Evolutionary conservation across 2,329 filamentous ascomycete genomes (phyloP).

Genomic region (Botrytis galanthina): DNA sequence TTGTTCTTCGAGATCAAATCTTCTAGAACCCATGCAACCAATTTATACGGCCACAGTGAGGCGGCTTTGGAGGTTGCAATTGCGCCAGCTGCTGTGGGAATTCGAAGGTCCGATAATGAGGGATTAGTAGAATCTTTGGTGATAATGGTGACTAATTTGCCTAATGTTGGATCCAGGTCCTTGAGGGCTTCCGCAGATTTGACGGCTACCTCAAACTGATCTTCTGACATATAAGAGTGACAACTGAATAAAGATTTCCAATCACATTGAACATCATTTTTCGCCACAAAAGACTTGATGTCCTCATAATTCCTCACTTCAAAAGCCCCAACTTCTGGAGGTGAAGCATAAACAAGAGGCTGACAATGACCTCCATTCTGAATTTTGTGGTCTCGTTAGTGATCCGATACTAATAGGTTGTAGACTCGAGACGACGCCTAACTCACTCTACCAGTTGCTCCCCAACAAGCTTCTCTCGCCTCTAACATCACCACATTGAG

Average conservation of each 20-base stretch:
- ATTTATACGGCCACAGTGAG: constrained; percentile 79
- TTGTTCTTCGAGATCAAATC: constrained; percentile 26
- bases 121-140: constrained; percentile 36
- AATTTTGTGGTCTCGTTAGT: neutral
- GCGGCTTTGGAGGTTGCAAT: constrained; percentile 64
- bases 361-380: constrained; percentile 74
- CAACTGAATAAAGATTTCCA: constrained; percentile 63
- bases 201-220: constrained; percentile 53
- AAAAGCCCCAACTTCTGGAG: constrained; percentile 64
- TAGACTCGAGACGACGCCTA: neutral
- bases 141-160: constrained; percentile 41
- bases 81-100: constrained; percentile 59
- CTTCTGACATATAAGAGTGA: constrained; percentile 58
- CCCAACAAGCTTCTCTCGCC: constrained; percentile 76
- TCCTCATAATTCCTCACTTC: constrained; percentile 67
- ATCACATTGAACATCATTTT: constrained; percentile 64
- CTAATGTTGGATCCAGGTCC: constrained; percentile 55
- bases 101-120: constrained; percentile 51
- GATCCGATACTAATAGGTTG: neutral
- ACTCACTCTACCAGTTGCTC: constrained; percentile 75
- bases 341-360: constrained; percentile 61
- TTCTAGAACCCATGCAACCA: constrained; percentile 70
- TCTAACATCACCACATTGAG: constrained; percentile 69
- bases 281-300: constrained; percentile 55
- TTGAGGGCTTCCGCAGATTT: constrained; percentile 51